Evolutionary conservation across 192 early-diverging fungal genomes (phyloP), one percentile per base, ranked within the genome.

Genomic region (Backusella mclennaniae): DNA sequence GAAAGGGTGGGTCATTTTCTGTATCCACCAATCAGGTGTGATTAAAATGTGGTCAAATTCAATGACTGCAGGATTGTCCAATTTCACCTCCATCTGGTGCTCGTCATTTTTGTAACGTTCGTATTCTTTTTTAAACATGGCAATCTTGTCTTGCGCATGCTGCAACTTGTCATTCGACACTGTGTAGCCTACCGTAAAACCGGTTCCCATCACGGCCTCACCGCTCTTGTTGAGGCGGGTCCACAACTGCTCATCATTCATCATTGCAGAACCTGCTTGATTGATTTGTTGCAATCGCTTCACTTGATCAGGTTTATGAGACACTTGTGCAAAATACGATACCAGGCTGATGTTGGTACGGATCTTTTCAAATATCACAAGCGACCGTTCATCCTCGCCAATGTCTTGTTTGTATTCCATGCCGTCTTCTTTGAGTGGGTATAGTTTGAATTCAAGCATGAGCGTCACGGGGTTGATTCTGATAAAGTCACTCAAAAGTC

Each of bases 11-110:
- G 23, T 35, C 70, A 49, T 49, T 49, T 71, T 41, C 15, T 49
- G 35, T 23, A 71, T 71, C 70, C 70, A 71, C 70, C 70, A 71
- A 44, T 71, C 70, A 26, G 70, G 70, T 33, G 70, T 31, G 11
- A 71, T 41, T 3, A 44, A 23, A 26, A 71, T 49, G 6, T 49
- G 44, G 17, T 12, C 26, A 44, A 71, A 71, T 26, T 41, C 41
- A 44, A 71, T 26, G 3, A 71, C 44, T 14, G 70, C 70, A 71
- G 70, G 39, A 49, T 49, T 21, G 1, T 68, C 67, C 8, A 68
- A 36, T 19, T 36, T 33, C 17, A 35, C 67, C 8, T 68, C 35
- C 19, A 33, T 21, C 4, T 68, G 67, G 29, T 68, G 29, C 14
- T 36, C 6, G 11, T 68, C 11, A 8, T 33, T 33, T 68, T 33